Evolutionary conservation across 805 yeast species (phyloP).

Genomic region (Candida dajiaensis): DNA sequence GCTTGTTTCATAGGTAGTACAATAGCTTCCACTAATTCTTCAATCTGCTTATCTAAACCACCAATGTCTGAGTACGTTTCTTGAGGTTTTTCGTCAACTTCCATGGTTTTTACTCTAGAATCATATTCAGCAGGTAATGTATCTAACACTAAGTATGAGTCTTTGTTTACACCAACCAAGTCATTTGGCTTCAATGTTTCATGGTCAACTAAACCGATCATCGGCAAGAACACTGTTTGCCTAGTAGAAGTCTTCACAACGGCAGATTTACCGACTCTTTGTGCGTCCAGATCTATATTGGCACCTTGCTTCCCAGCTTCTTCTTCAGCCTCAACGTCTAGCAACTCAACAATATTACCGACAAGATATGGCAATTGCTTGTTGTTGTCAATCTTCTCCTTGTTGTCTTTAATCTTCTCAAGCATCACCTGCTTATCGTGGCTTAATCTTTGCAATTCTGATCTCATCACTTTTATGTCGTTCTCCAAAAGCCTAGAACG

Average conservation of each 20-base stretch:
- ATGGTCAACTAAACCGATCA: conserved; percentile 93
- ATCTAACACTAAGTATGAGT: conserved; percentile 87
- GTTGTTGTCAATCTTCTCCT: conserved; percentile 92
- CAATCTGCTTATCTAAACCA: conserved; percentile 96
- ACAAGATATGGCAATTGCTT: conserved; percentile 94
- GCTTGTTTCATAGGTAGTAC: conserved; percentile 98
- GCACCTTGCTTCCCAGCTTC: conserved; percentile 88
- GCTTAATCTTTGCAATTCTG: conserved; percentile 82
- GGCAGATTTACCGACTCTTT: conserved; percentile 93
- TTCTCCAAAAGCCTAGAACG: conserved; percentile 86
- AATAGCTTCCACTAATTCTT: conserved; percentile 96
- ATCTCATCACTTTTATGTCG: conserved; percentile 90
- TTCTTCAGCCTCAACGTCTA: conserved; percentile 81
- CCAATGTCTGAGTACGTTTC: conserved; percentile 97
- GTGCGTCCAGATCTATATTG: conserved; percentile 85
- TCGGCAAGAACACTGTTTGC: conserved; percentile 93
- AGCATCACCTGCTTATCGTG: conserved; percentile 93
- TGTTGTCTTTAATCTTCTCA: conserved; percentile 91
- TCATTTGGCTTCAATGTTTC: conserved; percentile 93
- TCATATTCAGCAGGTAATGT: conserved; percentile 97
- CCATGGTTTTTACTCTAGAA: conserved; percentile 98
- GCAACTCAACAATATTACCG: conserved; percentile 91
- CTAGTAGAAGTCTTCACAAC: conserved; percentile 96
- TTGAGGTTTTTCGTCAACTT: conserved; percentile 97
- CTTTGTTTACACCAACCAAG: conserved; percentile 95